Evolutionary conservation across 768 basidiomycete species (phyloP).

Genomic region (Tulasnella sp.): DNA sequence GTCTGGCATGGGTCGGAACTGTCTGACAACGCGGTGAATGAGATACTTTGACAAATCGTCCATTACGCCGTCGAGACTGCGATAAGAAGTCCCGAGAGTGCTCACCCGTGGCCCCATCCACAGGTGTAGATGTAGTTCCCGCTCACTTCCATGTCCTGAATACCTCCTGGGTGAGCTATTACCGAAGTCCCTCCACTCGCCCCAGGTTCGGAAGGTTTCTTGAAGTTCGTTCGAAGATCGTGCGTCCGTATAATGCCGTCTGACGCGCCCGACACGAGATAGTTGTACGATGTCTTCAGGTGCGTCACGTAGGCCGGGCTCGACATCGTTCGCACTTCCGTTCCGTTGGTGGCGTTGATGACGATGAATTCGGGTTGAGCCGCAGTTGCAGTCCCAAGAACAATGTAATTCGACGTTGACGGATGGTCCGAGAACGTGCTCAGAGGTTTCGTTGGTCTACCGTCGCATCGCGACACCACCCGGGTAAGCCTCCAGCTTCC

Average conservation of each 20-base stretch:
- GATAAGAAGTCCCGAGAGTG: not conserved
- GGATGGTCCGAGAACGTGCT: constrained; percentile 35
- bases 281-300: constrained; percentile 61
- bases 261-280: constrained; percentile 61
- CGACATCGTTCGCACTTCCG: constrained; percentile 53
- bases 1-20: constrained; percentile 82
- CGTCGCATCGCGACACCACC: not conserved
- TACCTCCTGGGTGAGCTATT: constrained; percentile 75
- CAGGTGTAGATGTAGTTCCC: constrained; percentile 83
- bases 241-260: constrained; percentile 74
- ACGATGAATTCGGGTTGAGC: constrained; percentile 58
- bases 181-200: constrained; percentile 49
- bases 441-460: constrained; percentile 31
- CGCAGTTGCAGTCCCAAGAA: constrained; percentile 50
- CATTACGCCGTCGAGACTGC: not conserved
- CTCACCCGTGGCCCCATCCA: constrained; percentile 79
- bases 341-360: constrained; percentile 71
- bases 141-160: constrained; percentile 74
- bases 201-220: constrained; percentile 41
- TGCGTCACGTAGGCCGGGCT: constrained; percentile 60
- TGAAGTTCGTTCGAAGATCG: constrained; percentile 59
- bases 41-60: constrained; percentile 21
- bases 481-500: not conserved
- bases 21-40: constrained; percentile 47
- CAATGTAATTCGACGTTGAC: constrained; percentile 52